Evolutionary conservation across 2,329 filamentous ascomycete species (phyloP), one percentile per base, ranked within the genome.

Genomic region (Trichoderma sp.): DNA sequence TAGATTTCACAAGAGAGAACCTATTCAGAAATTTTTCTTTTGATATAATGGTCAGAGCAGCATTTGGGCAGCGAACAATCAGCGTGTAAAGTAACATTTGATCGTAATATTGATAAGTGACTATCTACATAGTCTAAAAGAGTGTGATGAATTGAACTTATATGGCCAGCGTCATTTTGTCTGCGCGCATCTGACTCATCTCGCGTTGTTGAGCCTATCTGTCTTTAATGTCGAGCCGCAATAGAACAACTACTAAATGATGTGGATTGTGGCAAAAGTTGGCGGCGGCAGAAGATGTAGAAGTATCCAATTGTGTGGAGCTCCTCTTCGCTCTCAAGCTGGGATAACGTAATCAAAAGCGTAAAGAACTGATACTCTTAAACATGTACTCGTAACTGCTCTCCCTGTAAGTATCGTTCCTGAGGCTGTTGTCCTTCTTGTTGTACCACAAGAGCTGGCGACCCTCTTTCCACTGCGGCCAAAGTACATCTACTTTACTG

Each of bases 381-480:
- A 5, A 43, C 34, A 65, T 43, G 10, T 56, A 56, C 0, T 55
- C 5, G 21, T 2, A 65, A n/a, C 26, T 65, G 13, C 4, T 5
- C 18, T 4, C 43, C 26, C 61, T 43, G 26, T 43, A 65, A 28
- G 55, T 37, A 56, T 65, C 61, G 1, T 24, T 43, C 7, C n/a
- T 8, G 18, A 26, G n/a, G 28, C 10, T 6, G 13, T 65, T 65
- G 18, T 24, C 0, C 0, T 4, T 4, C 13, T 5, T 14, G 34
- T 65, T 65, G 13, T 55, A 66, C 61, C 61, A 66, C 52, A 85
- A 77, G 69, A 93, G 75, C 74, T 86, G 78, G 68, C 83, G 81
- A 0, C 75, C 76, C 3, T 79, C 74, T 34, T 73, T 76, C 81
- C 82, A 84, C 66, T 79, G 69, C 0, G 83, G 82, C 82, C 82